Conservation (phyloP, 441 rosid genomes). For the Brassica hybrid region DNA sequence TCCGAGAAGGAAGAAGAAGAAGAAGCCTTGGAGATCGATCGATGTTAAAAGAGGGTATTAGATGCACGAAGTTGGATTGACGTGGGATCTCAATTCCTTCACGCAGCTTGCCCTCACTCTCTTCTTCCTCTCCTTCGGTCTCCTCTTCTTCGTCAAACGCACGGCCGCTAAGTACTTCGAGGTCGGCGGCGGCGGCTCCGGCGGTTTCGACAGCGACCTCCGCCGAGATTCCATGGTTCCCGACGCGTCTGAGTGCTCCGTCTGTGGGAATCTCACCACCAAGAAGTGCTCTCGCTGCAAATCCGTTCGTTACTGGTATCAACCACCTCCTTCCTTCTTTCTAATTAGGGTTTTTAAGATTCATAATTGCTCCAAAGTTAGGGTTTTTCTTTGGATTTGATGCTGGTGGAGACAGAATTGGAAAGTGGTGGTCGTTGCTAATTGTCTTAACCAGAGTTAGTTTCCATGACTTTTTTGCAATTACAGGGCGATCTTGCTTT, state of each 20-base stretch:
- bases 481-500: background rate
- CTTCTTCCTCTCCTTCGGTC: constrained; percentile 56
- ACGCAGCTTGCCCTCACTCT: constrained; percentile 61
- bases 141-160: constrained; percentile 64
- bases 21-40: constrained; percentile 34
- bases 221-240: constrained; percentile 41
- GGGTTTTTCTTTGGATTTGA: background rate
- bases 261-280: constrained; percentile 51
- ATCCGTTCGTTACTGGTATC: constrained; percentile 84
- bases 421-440: background rate
- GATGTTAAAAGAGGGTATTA: constrained; percentile 40
- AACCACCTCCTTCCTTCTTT: background rate
- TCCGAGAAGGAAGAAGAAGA: constrained; percentile 13
- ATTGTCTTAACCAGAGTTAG: background rate
- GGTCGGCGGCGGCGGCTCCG: constrained; percentile 60
- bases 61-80: constrained; percentile 90
- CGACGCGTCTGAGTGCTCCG: constrained; percentile 52
- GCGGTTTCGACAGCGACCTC: constrained; percentile 53
- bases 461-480: background rate
- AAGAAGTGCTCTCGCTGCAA: constrained; percentile 89
- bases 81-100: constrained; percentile 83
- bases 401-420: background rate
- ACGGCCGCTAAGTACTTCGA: constrained; percentile 90
- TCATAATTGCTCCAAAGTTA: too few relatives aligned
- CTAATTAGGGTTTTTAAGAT: background rate